A percentile compares a stretch with the other conserved stretches of the same genome.
Conservation (phyloP, 495 filamentous ascomycete genomes). For the Lichenothelia convexa region DNA sequence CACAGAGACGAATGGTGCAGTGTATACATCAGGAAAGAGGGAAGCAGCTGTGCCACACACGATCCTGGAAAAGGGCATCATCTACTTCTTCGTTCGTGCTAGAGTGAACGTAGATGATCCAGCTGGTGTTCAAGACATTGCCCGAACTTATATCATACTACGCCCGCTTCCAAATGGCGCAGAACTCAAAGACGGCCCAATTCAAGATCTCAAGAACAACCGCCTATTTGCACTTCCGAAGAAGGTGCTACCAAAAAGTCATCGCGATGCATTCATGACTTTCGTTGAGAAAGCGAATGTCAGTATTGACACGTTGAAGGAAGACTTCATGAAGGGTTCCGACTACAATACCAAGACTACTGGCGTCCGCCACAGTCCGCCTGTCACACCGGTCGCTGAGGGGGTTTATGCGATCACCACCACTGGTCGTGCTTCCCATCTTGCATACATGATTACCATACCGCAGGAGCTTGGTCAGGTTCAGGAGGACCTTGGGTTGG, state of each 20-base stretch:
- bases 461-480: conserved; percentile 51
- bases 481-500: conserved; percentile 59
- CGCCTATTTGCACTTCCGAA: conserved; percentile 70
- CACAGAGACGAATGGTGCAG: background rate
- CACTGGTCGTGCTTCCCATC: conserved; percentile 50
- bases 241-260: conserved; percentile 60
- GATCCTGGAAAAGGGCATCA: conserved; percentile 77
- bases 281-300: conserved; percentile 66
- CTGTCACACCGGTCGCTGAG: conserved; percentile 60
- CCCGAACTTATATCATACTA: conserved; percentile 67
- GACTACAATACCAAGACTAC: conserved; percentile 64
- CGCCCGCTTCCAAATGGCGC: conserved; percentile 55
- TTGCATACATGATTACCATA: conserved; percentile 71
- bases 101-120: conserved; percentile 60
- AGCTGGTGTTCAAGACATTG: conserved; percentile 48
- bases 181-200: conserved; percentile 41
- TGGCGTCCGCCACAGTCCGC: conserved; percentile 50
- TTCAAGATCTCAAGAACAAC: conserved; percentile 45
- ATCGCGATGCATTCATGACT: conserved; percentile 55
- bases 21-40: conserved; percentile 24
- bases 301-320: conserved; percentile 51
- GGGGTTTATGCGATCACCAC: conserved; percentile 73
- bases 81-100: conserved; percentile 83
- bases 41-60: conserved; percentile 45
- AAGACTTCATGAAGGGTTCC: conserved; percentile 44